Evolutionary conservation across 306 rosid species (phyloP), one percentile per base, ranked within the genome.

Genomic region (Quercus suber): DNA sequence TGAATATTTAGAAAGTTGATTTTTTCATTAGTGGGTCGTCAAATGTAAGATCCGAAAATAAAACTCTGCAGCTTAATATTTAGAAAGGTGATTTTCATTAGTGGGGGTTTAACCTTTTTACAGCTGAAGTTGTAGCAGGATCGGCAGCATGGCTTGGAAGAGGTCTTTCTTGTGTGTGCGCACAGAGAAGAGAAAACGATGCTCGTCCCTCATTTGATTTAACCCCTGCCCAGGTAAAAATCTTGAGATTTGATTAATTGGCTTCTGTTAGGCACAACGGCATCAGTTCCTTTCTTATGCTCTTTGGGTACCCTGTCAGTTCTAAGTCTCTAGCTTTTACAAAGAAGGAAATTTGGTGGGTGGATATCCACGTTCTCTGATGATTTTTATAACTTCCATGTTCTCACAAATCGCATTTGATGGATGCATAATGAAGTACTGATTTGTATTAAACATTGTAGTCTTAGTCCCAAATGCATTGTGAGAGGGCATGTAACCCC

Each of bases 121-220:
- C 94, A 95, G 99, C 97, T 84, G 99, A 95, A 91, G 89, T 91
- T 89, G 98, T 91, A 85, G 96, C 97, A 80, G 98, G 97, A 83
- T 95, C 99, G 52, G 88, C 97, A 49, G 98, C 99, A 71, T 95
- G 99, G 99, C 94, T 95, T 69, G 99, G 99, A 79, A 81, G 93
- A 84, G 99, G 99, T 58, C 92, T 95, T 83, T 93, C 99, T 80
- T 95, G 99, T 82, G 99, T 95, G 37, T 94, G 96, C 70, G 96
- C 88, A 43, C 96, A 93, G 87, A 88, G 98, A 78, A 95, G 98
- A 80, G 99, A 95, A 76, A 89, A 90, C 5, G 99, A 95, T 86
- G 90, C 96, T 11, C 96, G 98, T 65, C 92, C 89, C 63, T 95
- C 99, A 51, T 91, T 95, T 87, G 99, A 93, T 81, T 79, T 95